Evolutionary conservation across 345 rosid species (phyloP), one percentile per base, ranked within the genome.

Genomic region (Hibiscus syriacus): DNA sequence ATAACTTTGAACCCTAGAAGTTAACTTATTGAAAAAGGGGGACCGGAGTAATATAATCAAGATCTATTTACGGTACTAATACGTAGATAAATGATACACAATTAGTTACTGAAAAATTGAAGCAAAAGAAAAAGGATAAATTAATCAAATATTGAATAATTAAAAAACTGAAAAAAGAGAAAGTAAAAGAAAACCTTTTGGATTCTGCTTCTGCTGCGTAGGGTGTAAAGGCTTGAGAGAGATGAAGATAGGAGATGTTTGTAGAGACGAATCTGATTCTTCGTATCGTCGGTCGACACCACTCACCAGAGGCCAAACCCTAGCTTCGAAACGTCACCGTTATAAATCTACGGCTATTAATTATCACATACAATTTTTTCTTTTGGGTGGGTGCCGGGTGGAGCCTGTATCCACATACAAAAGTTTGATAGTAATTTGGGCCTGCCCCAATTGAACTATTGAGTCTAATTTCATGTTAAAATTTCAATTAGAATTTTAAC

Each of bases 1-100:
- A n/a, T n/a, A n/a, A n/a, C n/a, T n/a, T n/a, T n/a, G n/a, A 62
- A 62, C 52, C 66, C 52, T 62, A 41, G 25, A 6, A 23, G 32
- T 0, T 39, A 12, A 22, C 6, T 22, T 61, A 38, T 39, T 38
- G 1, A 11, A 34, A 17, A n/a, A n/a, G n/a, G n/a, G n/a, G n/a
- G n/a, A n/a, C n/a, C n/a, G n/a, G 2, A 13, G 48, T n/a, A 14
- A 41, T 14, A 41, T 14, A 3, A 23, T 43, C 13, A 62, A 62
- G 32, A 62, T 22, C 20, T n/a, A 23, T 13, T 62, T 23, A 62
- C 3, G 8, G 0, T 14, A 41, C 4, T 41, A 23, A 59, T 5
- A 62, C 5, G 39, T 17, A 41, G n/a, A n/a, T n/a, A 29, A 62
- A 62, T 17, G 32, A 9, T 41, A 38, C 16, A 26, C 20, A 41